Evolutionary conservation across 306 rosid genomes (phyloP).

Genomic region (Cucurbita argyrosperma): DNA sequence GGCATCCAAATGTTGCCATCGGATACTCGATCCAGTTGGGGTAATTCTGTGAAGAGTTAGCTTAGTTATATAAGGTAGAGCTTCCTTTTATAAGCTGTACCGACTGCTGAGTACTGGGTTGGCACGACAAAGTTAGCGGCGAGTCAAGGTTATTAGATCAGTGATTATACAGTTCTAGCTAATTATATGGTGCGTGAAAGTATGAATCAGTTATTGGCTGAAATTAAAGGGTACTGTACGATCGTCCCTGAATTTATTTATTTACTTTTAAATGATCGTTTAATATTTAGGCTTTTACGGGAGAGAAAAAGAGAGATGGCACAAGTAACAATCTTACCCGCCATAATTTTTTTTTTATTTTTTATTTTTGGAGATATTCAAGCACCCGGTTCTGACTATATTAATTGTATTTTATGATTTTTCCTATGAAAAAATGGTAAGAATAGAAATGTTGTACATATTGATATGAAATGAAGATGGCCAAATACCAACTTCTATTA

Average conservation of each 20-base stretch:
- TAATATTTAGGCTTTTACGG: neutral
- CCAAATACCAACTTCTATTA: neutral
- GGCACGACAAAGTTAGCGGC: neutral
- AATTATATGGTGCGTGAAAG: neutral
- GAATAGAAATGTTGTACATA: neutral
- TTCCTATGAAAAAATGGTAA: too few species aligned
- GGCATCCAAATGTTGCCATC: neutral
- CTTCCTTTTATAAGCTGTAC: neutral
- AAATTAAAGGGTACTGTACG: neutral
- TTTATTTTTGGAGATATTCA: too few species aligned
- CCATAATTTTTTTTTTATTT: too few species aligned
- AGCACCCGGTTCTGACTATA: too few species aligned
- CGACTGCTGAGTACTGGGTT: neutral
- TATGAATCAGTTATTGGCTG: neutral
- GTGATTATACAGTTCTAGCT: neutral
- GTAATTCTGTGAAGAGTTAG: neutral
- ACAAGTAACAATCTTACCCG: neutral
- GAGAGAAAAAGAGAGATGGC: neutral
- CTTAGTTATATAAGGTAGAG: neutral
- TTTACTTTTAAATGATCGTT: neutral
- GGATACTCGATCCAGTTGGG: neutral
- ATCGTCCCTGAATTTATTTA: neutral
- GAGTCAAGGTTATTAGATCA: neutral
- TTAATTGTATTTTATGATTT: too few species aligned
- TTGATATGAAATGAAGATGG: neutral